Evolutionary conservation across 441 rosid genomes (phyloP).

Genomic region (Biscutella laevigata): DNA sequence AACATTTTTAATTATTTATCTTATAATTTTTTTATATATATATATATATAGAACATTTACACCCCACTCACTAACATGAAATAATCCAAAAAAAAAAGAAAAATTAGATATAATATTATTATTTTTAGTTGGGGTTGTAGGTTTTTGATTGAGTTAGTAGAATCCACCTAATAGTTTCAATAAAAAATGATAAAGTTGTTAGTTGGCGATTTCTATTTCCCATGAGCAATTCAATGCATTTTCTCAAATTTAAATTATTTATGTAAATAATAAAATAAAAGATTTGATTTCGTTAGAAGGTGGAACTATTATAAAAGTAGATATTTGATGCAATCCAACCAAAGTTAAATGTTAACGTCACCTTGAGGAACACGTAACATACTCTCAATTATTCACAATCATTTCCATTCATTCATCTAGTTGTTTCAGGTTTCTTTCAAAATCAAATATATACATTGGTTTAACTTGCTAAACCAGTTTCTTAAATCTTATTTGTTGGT

Average conservation of each 20-base stretch:
- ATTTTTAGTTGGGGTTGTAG: no score
- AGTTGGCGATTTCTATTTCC: background rate
- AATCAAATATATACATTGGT: background rate
- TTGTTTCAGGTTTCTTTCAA: slow-evolving; percentile 21
- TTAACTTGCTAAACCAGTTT: slow-evolving; percentile 9
- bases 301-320: slow-evolving; percentile 7
- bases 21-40: no score
- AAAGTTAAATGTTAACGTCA: slow-evolving; percentile 23
- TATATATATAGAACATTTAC: no score
- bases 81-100: no score
- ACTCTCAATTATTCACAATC: slow-evolving; percentile 20
- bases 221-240: slow-evolving; percentile 9
- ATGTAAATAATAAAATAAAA: background rate
- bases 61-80: no score
- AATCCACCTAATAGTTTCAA: slow-evolving; percentile 10
- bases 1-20: background rate
- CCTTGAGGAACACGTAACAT: slow-evolving; percentile 25
- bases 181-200: background rate
- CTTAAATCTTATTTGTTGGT: background rate
- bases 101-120: no score
- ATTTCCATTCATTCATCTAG: slow-evolving; percentile 17
- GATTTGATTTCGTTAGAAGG: slow-evolving; percentile 16
- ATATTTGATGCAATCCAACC: slow-evolving; percentile 24
- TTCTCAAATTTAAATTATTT: background rate
- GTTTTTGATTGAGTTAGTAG: background rate